Percentiles rank a stretch among this genome's conserved stretches.
phyloP scores from a whole-genome alignment of 768 basidiomycete genomes.

The Hemileccinum impolitum region DNA sequence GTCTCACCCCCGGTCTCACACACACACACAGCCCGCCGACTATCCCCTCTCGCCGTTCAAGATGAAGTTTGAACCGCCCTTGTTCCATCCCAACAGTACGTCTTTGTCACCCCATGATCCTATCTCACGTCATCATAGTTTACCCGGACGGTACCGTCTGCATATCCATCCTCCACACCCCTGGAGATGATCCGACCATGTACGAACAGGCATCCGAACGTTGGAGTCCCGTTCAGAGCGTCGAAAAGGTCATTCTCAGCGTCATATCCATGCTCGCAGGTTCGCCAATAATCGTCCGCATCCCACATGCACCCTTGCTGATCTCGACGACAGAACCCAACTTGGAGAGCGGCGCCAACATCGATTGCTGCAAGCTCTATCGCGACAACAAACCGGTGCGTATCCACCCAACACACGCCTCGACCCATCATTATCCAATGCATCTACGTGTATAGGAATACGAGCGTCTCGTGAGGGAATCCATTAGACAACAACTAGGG shows the following conservation, averaged over 20 bases:
- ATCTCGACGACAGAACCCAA: constrained; percentile 70
- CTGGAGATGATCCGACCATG: constrained; percentile 87
- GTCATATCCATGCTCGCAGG: constrained; percentile 98
- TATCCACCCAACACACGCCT: neutral
- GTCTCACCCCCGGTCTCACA: neutral
- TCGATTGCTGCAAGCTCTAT: constrained; percentile 96
- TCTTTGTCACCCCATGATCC: constrained; percentile 7
- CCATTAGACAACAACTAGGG: constrained; percentile 84
- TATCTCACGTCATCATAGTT: constrained; percentile 44
- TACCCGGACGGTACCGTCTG: constrained; percentile 97
- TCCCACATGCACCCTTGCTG: neutral
- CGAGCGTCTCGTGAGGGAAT: constrained; percentile 78
- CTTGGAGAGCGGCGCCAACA: constrained; percentile 94
- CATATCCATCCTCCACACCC: constrained; percentile 96
- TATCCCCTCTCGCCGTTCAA: constrained; percentile 99
- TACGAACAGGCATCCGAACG: constrained; percentile 95
- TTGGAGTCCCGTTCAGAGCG: constrained; percentile 98
- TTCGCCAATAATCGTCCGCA: constrained; percentile 27
- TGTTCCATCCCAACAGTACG: constrained; percentile 97
- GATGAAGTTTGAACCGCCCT: constrained; percentile 97
- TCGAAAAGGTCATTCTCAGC: constrained; percentile 94
- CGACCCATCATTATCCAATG: constrained; percentile 1
- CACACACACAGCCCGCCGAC: constrained; percentile 87
- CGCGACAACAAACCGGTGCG: constrained; percentile 72
- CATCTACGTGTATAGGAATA: constrained; percentile 56